Evolutionary conservation across 2,329 filamentous ascomycete species (phyloP).

Genomic region (Penicillium sp.): DNA sequence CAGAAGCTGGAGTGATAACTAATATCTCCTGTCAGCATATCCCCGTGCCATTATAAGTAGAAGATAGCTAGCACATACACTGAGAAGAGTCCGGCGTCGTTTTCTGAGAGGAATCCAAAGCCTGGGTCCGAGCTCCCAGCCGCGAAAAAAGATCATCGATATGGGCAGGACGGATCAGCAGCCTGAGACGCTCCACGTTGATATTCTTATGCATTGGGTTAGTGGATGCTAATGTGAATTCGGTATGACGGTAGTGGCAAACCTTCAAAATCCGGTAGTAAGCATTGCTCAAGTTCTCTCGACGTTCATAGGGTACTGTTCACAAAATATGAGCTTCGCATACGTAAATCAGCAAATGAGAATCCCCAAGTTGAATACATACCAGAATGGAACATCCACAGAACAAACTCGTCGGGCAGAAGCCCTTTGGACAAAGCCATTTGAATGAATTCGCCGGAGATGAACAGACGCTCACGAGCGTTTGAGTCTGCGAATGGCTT

Average conservation of each 20-base stretch:
- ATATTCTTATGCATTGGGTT: conserved; percentile 25
- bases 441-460: conserved; percentile 54
- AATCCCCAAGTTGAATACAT: conserved; percentile 4
- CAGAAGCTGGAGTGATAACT: conserved; percentile 15
- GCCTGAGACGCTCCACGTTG: conserved; percentile 29
- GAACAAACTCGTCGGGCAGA: conserved; percentile 61
- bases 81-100: conserved; percentile 27
- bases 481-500: conserved; percentile 40
- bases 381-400: conserved; percentile 56
- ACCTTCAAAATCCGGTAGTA: conserved; percentile 48
- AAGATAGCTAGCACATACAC: conserved; percentile 18
- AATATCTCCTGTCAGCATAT: conserved; percentile 15
- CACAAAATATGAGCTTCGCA: conserved; percentile 6
- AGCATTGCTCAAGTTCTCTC: conserved; percentile 55
- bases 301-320: conserved; percentile 53
- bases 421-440: conserved; percentile 44
- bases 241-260: conserved; percentile 20
- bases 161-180: conserved; percentile 37
- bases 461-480: conserved; percentile 56
- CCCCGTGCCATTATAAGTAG: background rate
- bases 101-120: conserved; percentile 37
- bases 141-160: conserved; percentile 54
- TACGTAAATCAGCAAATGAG: background rate
- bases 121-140: conserved; percentile 54
- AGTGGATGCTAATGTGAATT: conserved; percentile 3